Evolutionary conservation across 2,329 filamentous ascomycete genomes (phyloP), one percentile per base, ranked within the genome.

Genomic region (Helminthosporium solani): DNA sequence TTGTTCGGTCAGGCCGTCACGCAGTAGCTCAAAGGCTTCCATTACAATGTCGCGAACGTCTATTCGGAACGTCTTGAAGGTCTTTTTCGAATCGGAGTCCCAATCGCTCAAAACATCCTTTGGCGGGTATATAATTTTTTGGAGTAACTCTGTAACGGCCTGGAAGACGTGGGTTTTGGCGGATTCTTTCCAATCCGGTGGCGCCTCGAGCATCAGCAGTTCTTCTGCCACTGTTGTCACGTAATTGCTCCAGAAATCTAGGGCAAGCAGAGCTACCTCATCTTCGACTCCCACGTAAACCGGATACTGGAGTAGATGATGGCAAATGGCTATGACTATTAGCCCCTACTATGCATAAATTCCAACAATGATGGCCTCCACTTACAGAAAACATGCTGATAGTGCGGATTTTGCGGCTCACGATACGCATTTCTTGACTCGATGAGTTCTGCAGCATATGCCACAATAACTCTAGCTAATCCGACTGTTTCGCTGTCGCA

Each of bases 171-270:
- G 77, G 7, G 74, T 70, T 40, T 83, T 76, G 2, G 85, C 83
- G 7, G 75, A 67, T 7, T 74, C 70, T 39, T 85, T 76, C 84
- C 85, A 89, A 6, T 69, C 56, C 2, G 73, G 68, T 69, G 47
- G 46, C n/a, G 47, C 47, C 48, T 58, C 44, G 37, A 63, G 3
- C 58, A 67, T 49, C 45, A 68, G 55, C 1, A 54, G 54, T 71
- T 75, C 62, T 83, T 86, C 49, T 77, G 80, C 74, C 84, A 74
- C 76, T 11, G 81, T 80, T 68, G 90, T 88, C 5, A 88, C 81
- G 63, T 85, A 90, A 1, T 82, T 84, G 15, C 82, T 85, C 88
- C 89, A 94, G 64, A 94, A 92, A 58, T 94, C 88, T 12, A 92
- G 77, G 1, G 85, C 82, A 1, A 83, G 81, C 0, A 87, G 80